phyloP scores from a whole-genome alignment of 1,284 basidiomycete species.

The Blastosporella zonata region DNA sequence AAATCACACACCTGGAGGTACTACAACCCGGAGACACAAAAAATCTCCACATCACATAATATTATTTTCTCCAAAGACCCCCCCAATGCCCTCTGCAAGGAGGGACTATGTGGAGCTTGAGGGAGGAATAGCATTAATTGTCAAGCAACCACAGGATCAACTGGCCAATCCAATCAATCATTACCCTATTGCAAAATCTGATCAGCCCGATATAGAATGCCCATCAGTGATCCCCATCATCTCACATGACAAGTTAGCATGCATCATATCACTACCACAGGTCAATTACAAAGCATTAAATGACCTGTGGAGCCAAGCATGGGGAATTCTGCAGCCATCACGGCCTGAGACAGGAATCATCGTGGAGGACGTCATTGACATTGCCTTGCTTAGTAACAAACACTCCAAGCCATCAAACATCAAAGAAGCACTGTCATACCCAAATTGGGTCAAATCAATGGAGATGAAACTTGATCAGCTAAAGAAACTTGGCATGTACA shows the following conservation, averaged over 20 bases:
- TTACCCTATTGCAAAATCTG: too few relatives aligned
- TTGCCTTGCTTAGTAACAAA: background rate
- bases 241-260: too few relatives aligned
- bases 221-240: too few relatives aligned
- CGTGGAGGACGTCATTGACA: background rate
- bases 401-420: background rate
- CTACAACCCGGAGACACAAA: conserved; percentile 4
- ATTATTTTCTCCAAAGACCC: conserved; percentile 1
- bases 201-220: too few relatives aligned
- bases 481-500: conserved; percentile 1
- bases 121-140: conserved; percentile 1
- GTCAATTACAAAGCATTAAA: background rate
- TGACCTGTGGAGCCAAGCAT: too few relatives aligned
- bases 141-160: background rate
- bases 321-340: too few relatives aligned
- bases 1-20: conserved; percentile 8
- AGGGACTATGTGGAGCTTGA: conserved; percentile 7
- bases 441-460: conserved; percentile 8
- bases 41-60: conserved; percentile 7
- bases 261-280: background rate
- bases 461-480: conserved; percentile 2
- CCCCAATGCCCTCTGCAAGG: background rate
- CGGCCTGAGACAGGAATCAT: background rate
- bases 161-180: background rate
- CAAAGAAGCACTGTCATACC: background rate